Conservation (phyloP, 2,329 filamentous ascomycete species). For the Epichloe brachyelytri region DNA sequence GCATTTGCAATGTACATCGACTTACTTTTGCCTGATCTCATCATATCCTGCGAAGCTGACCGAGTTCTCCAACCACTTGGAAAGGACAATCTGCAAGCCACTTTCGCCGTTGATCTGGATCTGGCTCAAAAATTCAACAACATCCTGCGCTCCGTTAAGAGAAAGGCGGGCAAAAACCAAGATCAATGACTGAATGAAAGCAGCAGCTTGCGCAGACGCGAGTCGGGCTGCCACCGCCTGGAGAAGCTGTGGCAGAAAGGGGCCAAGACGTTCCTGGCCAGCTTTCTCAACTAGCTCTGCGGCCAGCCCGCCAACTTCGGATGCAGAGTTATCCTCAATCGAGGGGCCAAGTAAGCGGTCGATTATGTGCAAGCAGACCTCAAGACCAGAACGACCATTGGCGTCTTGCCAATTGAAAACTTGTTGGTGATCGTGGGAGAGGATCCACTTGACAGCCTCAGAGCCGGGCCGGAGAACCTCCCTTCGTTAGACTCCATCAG, state of each 20-base stretch:
- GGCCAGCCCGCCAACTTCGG: conserved; percentile 90
- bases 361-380: conserved; percentile 82
- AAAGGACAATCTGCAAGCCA: conserved; percentile 77
- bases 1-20: conserved; percentile 8
- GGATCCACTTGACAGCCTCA: conserved; percentile 75
- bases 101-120: conserved; percentile 68
- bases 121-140: conserved; percentile 80
- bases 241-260: conserved; percentile 77
- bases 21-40: conserved; percentile 89
- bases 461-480: conserved; percentile 80
- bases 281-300: conserved; percentile 94
- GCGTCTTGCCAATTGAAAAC: conserved; percentile 78
- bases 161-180: conserved; percentile 89
- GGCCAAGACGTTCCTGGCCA: conserved; percentile 78
- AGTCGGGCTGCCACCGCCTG: conserved; percentile 79
- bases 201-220: conserved; percentile 67
- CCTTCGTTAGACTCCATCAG: conserved; percentile 77
- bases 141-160: conserved; percentile 71
- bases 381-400: conserved; percentile 67
- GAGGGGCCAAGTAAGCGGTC: conserved; percentile 73
- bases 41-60: conserved; percentile 97
- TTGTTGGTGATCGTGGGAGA: conserved; percentile 81
- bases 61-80: conserved; percentile 96
- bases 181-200: conserved; percentile 91
- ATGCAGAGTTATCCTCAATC: conserved; percentile 86